These are phyloP conservation scores for Trapa bicornis DNA, from an alignment of 345 rosid genomes.

Conservation along the genomic window DNA sequence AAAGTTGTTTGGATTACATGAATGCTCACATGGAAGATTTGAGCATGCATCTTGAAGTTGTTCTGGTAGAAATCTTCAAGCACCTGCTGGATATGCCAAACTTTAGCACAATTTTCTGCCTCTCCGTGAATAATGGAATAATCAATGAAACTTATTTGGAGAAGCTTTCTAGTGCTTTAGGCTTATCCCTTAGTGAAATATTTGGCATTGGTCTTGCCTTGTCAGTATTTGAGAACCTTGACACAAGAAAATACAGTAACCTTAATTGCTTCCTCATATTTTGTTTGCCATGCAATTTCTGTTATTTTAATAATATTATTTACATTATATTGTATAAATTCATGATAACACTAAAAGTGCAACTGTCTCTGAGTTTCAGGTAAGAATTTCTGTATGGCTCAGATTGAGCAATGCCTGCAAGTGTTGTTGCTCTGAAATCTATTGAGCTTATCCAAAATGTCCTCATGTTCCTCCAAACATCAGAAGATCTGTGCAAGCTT, in stretches of 20 bases:
- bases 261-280: conserved; percentile 1
- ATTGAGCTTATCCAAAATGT: conserved; percentile 62
- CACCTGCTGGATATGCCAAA: conserved; percentile 40
- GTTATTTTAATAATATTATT: background rate
- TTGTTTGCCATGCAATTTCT: background rate
- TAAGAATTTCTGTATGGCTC: conserved; percentile 53
- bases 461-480: conserved; percentile 57
- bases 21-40: conserved; percentile 17
- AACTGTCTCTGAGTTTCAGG: conserved; percentile 22
- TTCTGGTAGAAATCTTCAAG: conserved; percentile 41
- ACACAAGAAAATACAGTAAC: conserved; percentile 41
- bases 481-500: conserved; percentile 62
- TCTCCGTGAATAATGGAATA: conserved; percentile 34
- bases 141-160: conserved; percentile 34
- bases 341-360: background rate
- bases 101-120: conserved; percentile 48
- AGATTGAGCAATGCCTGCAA: conserved; percentile 48
- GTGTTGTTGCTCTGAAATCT: conserved; percentile 35
- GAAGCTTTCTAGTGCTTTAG: conserved; percentile 30
- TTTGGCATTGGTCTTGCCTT: conserved; percentile 63
- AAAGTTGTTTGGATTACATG: conserved; percentile 48
- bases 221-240: conserved; percentile 43
- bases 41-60: conserved; percentile 33
- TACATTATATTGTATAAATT: background rate
- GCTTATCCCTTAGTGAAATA: conserved; percentile 53